Evolutionary conservation across 805 yeast species (phyloP).

Genomic region (Hanseniaspora mollemarum): DNA sequence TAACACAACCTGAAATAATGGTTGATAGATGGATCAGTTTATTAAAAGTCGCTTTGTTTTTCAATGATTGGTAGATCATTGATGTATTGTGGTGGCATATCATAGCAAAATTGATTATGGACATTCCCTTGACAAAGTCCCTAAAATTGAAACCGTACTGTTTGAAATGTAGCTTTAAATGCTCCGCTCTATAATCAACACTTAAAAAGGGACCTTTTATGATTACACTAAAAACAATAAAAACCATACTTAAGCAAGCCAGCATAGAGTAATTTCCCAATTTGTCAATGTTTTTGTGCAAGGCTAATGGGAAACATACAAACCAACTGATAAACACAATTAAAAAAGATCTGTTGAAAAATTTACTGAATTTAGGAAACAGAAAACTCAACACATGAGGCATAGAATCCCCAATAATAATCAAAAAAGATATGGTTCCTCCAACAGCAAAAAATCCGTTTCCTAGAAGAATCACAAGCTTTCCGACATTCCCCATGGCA

Average conservation of each 20-base stretch:
- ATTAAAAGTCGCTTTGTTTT: constrained; percentile 65
- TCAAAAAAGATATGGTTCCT: constrained; percentile 86
- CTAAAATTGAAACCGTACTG: constrained; percentile 26
- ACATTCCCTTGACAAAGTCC: constrained; percentile 68
- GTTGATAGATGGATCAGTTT: constrained; percentile 76
- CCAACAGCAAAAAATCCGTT: constrained; percentile 90
- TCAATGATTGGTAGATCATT: constrained; percentile 74
- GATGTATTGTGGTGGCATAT: constrained; percentile 94
- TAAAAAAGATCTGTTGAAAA: constrained; percentile 58
- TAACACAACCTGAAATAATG: constrained; percentile 64
- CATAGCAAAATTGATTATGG: constrained; percentile 89
- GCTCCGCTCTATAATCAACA: constrained; percentile 37
- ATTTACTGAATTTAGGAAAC: constrained; percentile 31
- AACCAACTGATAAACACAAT: constrained; percentile 58
- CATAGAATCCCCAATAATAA: constrained; percentile 87
- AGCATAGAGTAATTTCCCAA: constrained; percentile 78
- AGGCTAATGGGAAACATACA: constrained; percentile 72
- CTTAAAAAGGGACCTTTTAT: constrained; percentile 58
- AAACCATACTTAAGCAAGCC: constrained; percentile 73
- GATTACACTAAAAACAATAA: constrained; percentile 64
- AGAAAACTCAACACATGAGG: constrained; percentile 58
- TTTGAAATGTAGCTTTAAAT: constrained; percentile 42
- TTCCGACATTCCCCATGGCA: constrained; percentile 69
- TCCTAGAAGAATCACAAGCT: constrained; percentile 52
- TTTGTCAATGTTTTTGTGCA: constrained; percentile 69